phyloP scores from a whole-genome alignment of 306 rosid species.

The Prunus mira region DNA sequence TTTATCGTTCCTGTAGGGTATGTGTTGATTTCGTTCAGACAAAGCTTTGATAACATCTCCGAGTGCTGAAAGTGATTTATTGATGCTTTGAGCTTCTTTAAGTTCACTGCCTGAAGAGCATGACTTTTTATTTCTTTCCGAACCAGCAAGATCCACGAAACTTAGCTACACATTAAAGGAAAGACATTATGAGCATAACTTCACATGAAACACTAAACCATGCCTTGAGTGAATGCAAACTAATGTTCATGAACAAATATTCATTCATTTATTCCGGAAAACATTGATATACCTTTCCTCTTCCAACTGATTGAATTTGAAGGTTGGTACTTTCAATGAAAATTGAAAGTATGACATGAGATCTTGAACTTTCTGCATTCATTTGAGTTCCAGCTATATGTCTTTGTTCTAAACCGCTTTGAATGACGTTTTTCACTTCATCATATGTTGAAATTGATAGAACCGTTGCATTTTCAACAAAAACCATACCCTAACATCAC shows the following conservation, averaged over 20 bases:
- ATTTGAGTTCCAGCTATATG: constrained; percentile 83
- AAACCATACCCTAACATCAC: constrained; percentile 79
- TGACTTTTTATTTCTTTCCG: constrained; percentile 87
- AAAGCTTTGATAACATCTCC: constrained; percentile 90
- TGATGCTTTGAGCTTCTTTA: constrained; percentile 94
- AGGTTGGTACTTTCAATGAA: constrained; percentile 84
- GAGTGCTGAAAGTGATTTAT: constrained; percentile 89
- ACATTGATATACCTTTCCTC: constrained; percentile 71
- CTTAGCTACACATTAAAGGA: constrained; percentile 46
- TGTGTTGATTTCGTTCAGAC: constrained; percentile 82
- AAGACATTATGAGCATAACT: neutral
- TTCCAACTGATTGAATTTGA: constrained; percentile 82
- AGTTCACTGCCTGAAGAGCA: constrained; percentile 83
- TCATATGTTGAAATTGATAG: constrained; percentile 57
- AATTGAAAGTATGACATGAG: constrained; percentile 79
- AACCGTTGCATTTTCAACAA: constrained; percentile 62
- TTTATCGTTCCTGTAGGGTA: constrained; percentile 87
- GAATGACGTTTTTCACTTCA: constrained; percentile 68
- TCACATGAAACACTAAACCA: neutral
- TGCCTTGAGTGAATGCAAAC: neutral
- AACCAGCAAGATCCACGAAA: constrained; percentile 98
- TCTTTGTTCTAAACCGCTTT: constrained; percentile 67
- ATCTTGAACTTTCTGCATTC: constrained; percentile 93
- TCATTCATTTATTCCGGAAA: neutral
- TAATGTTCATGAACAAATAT: neutral